These are phyloP conservation scores for Phytophthora citricola DNA, from an alignment of 352 stramenopile species.

Conservation along the genomic window DNA sequence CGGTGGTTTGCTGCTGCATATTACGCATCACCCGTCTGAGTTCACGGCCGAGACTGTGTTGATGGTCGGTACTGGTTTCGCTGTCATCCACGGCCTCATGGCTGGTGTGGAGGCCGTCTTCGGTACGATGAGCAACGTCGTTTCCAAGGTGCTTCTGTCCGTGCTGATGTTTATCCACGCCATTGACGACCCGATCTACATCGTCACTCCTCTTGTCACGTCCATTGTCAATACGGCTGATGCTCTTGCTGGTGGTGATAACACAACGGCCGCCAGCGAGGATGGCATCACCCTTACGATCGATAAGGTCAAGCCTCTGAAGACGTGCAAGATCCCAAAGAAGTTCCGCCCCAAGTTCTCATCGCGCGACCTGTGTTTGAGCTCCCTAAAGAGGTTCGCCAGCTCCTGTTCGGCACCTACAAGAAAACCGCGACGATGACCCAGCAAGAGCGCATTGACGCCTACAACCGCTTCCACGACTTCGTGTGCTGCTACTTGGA, in stretches of 20 bases:
- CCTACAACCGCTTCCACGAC: slow-evolving; percentile 23
- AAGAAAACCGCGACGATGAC: slow-evolving; percentile 16
- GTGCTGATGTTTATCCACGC: slow-evolving; percentile 38
- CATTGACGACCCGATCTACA: slow-evolving; percentile 34
- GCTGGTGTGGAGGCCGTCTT: slow-evolving; percentile 21
- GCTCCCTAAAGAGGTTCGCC: slow-evolving; percentile 13
- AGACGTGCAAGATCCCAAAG: slow-evolving; percentile 11
- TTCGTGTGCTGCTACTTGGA: slow-evolving; percentile 13
- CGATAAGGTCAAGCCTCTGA: slow-evolving; percentile 6
- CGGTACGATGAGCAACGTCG: slow-evolving; percentile 28
- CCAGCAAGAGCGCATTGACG: slow-evolving; percentile 11
- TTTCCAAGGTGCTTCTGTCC: slow-evolving; percentile 23
- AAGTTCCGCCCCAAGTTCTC: slow-evolving; percentile 14
- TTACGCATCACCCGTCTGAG: slow-evolving; percentile 31
- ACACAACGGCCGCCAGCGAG: not conserved
- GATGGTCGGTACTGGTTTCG: slow-evolving; percentile 22
- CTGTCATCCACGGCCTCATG: slow-evolving; percentile 29
- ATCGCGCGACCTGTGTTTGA: slow-evolving; percentile 20
- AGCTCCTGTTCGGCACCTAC: slow-evolving; percentile 19
- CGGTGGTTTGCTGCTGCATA: slow-evolving; percentile 32
- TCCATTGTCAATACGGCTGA: slow-evolving; percentile 20
- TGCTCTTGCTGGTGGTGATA: not conserved
- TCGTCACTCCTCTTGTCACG: slow-evolving; percentile 16
- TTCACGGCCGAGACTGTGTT: slow-evolving; percentile 34
- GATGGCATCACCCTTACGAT: not conserved